Base-by-base conservation (phyloP, 805 yeast genomes). In the Lachancea meyersii region DNA sequence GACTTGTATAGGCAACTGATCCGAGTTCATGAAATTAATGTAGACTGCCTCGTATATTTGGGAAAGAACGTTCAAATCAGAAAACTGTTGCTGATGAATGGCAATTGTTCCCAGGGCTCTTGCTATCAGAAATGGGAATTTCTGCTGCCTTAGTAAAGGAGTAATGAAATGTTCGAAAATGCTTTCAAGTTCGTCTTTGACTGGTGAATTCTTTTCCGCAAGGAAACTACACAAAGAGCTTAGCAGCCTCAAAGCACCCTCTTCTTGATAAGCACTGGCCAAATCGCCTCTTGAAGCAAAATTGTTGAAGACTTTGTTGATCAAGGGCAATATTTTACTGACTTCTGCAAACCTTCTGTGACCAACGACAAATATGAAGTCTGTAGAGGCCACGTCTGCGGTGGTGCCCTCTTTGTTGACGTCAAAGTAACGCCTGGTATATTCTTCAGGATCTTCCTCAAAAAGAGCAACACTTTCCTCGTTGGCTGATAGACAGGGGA, bases 381-480 rank as follows among this genome's bases (percentile, higher is more conserved):
- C 82, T 39, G 84, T 71, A 3, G 96, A 85, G 1, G 96, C 95
- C 45, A 76, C 75, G 57, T 86, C 95, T 0, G 95, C 85, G 3
- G 88, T 75, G 14, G 69, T 63, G 9, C 71, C 63, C 47, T 85
- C 95, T 52, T 79, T 74, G 47, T 72, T 69, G 45, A 77, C 68
- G 57, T 81, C 87, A 52, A 86, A 78, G 46, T 72, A 76, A 48
- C 80, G 73, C 67, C 89, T 80, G 28, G 87, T 77, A 58, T 85
- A 88, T 58, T 87, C 95, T 40, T 76, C 82, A 2, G 93, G 93
- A 51, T 87, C 95, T 38, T 75, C 80, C 45, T 85, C 87, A 61
- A 82, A 86, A 20, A 78, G 61, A 54, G 85, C 93, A 43, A 86
- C 68, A 35, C 77, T 76, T 31, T 75, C 77, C 30, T 75, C 76